Base-by-base conservation (phyloP, 257 asterid genomes). In the Penstemon newberryi region DNA sequence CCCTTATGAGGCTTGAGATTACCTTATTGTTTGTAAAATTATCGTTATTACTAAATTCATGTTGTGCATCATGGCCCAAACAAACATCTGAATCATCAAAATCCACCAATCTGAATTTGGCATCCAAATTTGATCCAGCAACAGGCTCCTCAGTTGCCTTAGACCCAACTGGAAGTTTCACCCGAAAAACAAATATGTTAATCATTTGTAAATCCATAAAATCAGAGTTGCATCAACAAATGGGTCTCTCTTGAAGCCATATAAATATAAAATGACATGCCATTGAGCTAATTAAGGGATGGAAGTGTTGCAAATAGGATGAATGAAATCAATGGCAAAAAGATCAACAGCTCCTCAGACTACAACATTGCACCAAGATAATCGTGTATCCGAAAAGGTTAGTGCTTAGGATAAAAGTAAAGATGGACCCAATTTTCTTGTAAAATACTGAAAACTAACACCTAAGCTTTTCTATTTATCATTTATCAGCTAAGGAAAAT, bases 111-210 rank as follows among this genome's bases (percentile, higher is more conserved):
- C 86, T 86, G 79, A 87, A 79, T 58, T 80, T 77, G 19, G 78
- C 52, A 56, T 82, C 89, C 87, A 90, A 78, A 81, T 88, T 63
- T 61, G 85, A 72, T 73, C 75, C 83, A 72, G 75, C 79, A 57
- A 74, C 86, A 67, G 82, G 72, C 53, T 80, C 83, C 74, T 78
- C 86, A 43, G 61, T 69, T 45, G 67, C 83, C 78, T 83, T 81
- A 0, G 90, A 58, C 66, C 84, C 82, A 75, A 75, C 99, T 90
- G 84, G 74, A 80, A 77, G 62, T 80, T 64, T 70, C 59, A 71
- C 45, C 47, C 62, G n/a, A 54, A 60, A 53, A 39, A 63, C 41
- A 56, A 55, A 75, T 64, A 67, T 9, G 19, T 67, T 40, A 82
- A 79, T 53, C 60, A 75, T 61, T 43, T 5, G 49, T 6, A 65